Evolutionary conservation across 768 basidiomycete genomes (phyloP), one percentile per base, ranked within the genome.

Genomic region (Suillus discolor): DNA sequence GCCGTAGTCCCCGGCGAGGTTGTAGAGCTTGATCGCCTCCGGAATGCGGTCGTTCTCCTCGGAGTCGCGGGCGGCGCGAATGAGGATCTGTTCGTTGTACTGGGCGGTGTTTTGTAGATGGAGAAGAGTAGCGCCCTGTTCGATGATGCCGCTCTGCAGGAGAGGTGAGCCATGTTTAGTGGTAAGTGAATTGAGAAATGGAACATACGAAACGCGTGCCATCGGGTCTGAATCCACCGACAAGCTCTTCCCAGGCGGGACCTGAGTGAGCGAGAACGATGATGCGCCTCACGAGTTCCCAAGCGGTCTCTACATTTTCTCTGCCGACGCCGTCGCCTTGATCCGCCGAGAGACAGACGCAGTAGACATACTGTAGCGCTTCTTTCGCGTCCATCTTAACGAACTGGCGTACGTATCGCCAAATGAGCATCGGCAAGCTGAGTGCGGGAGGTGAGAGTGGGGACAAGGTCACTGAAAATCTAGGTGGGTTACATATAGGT

Each of bases 11-110:
- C 93, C 93, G 1, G 96, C 96, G 44, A 98, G 87, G 78, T 98
- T 96, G 80, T 95, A 98, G 53, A 99, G 81, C 74, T 96, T 94
- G 80, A 99, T 95, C 3, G 96, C 95, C 75, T 98, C 95, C 2
- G 90, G 84, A 45, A 93, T 83, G 39, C 92, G 90, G 71, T 94
- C 89, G 71, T 95, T 95, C 62, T 91, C 85, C 72, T 94, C 89
- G 2, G 92, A 91, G 68, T 93, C 84, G 38, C 84, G 84, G 0
- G 97, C 97, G 0, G 96, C 94, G 7, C 87, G 87, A 66, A 90
- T 80, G 60, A 98, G 90, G 64, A 99, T 93, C 28, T 91, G 83
- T 31, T 89, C 88, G 65, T 95, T 89, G 80, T 91, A 96, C 59
- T 90, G 85, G 34, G 84, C 80, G 61, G 79, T 79, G 69, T 89